phyloP scores from a whole-genome alignment of 2,329 filamentous ascomycete genomes.

The Penicillium sp. region DNA sequence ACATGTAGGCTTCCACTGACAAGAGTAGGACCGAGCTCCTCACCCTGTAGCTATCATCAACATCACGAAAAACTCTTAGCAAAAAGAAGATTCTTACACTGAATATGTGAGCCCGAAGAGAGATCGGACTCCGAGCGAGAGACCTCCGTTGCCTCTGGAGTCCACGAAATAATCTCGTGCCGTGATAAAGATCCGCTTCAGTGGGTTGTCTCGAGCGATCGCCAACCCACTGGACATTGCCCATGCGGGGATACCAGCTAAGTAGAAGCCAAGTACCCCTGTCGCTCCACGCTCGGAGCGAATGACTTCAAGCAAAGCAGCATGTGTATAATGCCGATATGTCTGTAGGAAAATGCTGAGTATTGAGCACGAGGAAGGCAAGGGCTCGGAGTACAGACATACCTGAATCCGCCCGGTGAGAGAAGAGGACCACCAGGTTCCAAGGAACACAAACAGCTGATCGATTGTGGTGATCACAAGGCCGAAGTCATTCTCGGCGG shows the following conservation, averaged over 20 bases:
- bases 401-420: constrained; percentile 41
- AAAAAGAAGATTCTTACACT: constrained; percentile 22
- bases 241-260: constrained; percentile 43
- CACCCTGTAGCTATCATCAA: constrained; percentile 30
- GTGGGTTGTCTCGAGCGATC: constrained; percentile 38
- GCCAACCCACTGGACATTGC: constrained; percentile 36
- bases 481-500: constrained; percentile 45
- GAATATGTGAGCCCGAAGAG: constrained; percentile 29
- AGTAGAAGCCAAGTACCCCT: constrained; percentile 40
- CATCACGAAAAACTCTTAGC: neutral
- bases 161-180: constrained; percentile 28
- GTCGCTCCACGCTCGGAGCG: constrained; percentile 34
- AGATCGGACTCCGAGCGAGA: constrained; percentile 26
- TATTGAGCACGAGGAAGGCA: constrained; percentile 3
- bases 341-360: constrained; percentile 27
- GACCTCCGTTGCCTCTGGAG: constrained; percentile 23
- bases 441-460: constrained; percentile 41
- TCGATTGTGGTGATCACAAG: constrained; percentile 43
- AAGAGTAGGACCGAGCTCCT: constrained; percentile 37
- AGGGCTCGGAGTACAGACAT: constrained; percentile 5
- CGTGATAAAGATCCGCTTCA: constrained; percentile 34
- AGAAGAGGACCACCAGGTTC: constrained; percentile 44
- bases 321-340: constrained; percentile 38
- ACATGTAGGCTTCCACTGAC: constrained; percentile 44
- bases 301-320: constrained; percentile 38